phyloP scores from a whole-genome alignment of 129 eudicot species.

The Pittosporum tobira region DNA sequence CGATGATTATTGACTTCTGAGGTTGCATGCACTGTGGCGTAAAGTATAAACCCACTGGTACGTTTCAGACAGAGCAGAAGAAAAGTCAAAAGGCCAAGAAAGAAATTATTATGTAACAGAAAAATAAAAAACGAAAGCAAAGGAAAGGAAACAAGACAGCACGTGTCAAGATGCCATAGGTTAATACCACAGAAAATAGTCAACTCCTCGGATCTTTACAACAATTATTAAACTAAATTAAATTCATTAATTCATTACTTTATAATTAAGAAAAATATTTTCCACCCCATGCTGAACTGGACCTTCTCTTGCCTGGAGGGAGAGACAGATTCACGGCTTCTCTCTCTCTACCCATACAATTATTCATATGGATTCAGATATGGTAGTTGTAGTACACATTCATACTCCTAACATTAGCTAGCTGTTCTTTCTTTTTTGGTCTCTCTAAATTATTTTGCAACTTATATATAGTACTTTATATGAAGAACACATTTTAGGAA shows the following conservation, averaged over 20 bases:
- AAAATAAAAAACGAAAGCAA: not conserved
- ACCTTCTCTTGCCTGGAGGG: conserved; percentile 8
- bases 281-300: conserved; percentile 8
- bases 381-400: conserved; percentile 9
- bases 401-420: not conserved
- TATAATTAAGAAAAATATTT: not conserved
- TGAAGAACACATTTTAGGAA: not conserved
- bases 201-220: conserved; percentile 12
- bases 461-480: not conserved
- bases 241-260: too few species aligned
- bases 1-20: not conserved
- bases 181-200: not conserved
- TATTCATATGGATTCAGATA: conserved; percentile 1
- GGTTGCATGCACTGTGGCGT: too few species aligned
- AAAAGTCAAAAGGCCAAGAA: not conserved
- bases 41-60: not conserved
- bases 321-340: not conserved
- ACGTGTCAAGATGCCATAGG: conserved; percentile 4
- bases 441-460: not conserved
- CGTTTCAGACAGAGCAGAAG: too few species aligned
- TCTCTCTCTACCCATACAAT: not conserved
- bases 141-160: not conserved
- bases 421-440: not conserved
- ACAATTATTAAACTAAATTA: too few species aligned
- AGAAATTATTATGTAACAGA: not conserved